Evolutionary conservation across 192 early-diverging fungal species (phyloP).

Genomic region (Coemansia sp.): DNA sequence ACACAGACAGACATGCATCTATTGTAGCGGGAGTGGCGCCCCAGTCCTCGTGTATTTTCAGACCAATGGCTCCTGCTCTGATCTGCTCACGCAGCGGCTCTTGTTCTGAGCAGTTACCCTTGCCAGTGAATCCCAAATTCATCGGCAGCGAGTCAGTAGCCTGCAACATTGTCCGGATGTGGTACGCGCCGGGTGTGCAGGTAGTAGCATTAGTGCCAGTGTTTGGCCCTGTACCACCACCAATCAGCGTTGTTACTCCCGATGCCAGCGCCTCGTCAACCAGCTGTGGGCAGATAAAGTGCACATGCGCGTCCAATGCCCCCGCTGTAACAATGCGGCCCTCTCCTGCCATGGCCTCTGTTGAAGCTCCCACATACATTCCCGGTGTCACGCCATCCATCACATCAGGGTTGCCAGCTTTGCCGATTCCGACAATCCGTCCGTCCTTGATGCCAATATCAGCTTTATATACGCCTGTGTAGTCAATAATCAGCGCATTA

Average conservation of each 20-base stretch:
- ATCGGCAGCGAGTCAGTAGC: constrained; percentile 86
- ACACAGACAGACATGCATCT: constrained; percentile 79
- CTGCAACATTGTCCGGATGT: constrained; percentile 88
- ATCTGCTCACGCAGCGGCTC: constrained; percentile 80
- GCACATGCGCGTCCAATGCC: constrained; percentile 91
- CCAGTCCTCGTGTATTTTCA: constrained; percentile 97
- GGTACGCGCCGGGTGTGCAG: constrained; percentile 81
- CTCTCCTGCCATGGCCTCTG: constrained; percentile 91
- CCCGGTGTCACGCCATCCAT: constrained; percentile 89
- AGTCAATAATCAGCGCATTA: constrained; percentile 90
- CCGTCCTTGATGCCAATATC: constrained; percentile 93
- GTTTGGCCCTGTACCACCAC: constrained; percentile 93
- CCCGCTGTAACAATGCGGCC: constrained; percentile 91
- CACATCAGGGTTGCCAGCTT: constrained; percentile 96
- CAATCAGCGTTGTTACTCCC: constrained; percentile 82
- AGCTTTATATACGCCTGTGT: constrained; percentile 94
- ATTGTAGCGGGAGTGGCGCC: constrained; percentile 93
- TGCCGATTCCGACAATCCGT: constrained; percentile 88
- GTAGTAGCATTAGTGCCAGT: constrained; percentile 96
- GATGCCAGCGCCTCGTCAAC: constrained; percentile 78
- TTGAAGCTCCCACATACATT: constrained; percentile 84
- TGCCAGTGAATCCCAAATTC: constrained; percentile 95
- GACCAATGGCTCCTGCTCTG: constrained; percentile 79
- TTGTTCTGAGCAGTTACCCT: constrained; percentile 76
- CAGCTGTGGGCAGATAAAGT: constrained; percentile 93